Evolutionary conservation across 768 basidiomycete genomes (phyloP).

Genomic region (Psilocybe cubensis): DNA sequence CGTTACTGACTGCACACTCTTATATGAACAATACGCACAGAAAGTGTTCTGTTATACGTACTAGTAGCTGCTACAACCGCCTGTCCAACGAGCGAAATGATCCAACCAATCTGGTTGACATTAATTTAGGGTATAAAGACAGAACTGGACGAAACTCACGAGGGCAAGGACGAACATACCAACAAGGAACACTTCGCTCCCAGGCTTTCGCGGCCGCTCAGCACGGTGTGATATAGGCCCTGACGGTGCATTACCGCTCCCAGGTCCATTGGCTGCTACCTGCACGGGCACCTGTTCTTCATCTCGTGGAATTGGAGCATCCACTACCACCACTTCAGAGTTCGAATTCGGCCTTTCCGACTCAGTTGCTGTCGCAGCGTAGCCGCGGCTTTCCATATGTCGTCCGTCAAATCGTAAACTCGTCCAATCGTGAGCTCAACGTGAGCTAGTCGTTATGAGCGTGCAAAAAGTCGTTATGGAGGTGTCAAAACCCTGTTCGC

Average conservation of each 20-base stretch:
- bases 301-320: background rate
- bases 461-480: no score
- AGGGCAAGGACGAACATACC: conserved; percentile 7
- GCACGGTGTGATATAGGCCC: background rate
- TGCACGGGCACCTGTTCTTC: background rate
- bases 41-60: conserved; percentile 26
- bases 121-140: background rate
- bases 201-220: background rate
- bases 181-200: conserved; percentile 5
- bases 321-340: conserved; percentile 10
- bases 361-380: conserved; percentile 11
- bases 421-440: background rate
- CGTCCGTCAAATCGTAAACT: background rate
- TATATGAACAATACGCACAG: background rate
- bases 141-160: conserved; percentile 2
- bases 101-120: conserved; percentile 48
- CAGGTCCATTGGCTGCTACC: background rate
- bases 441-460: no score
- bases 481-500: no score
- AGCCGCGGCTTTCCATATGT: background rate
- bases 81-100: conserved; percentile 60
- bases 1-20: conserved; percentile 38
- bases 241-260: conserved; percentile 1
- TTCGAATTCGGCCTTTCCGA: conserved; percentile 10
- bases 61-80: conserved; percentile 51